These are phyloP conservation scores for Arthrobotrys sinensis DNA, from an alignment of 2,329 filamentous ascomycete genomes.

Conservation along the genomic window DNA sequence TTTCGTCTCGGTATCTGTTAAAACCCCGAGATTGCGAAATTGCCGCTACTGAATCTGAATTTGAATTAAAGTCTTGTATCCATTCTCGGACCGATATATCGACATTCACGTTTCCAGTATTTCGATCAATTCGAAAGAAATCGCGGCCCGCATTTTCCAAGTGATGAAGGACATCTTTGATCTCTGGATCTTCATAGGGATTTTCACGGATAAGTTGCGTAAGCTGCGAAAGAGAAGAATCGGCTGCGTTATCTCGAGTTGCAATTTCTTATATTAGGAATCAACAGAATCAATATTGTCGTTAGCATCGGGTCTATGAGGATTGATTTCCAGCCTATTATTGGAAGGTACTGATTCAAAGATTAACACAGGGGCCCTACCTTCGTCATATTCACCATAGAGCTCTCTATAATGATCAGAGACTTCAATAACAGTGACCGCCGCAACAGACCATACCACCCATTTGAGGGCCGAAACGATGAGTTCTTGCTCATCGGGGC, in stretches of 20 bases:
- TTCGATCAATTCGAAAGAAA: slow-evolving; percentile 26
- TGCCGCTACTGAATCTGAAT: not conserved
- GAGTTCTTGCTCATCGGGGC: slow-evolving; percentile 36
- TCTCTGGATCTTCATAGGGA: slow-evolving; percentile 24
- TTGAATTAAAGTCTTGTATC: not conserved
- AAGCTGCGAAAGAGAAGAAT: not conserved
- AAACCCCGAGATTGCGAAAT: slow-evolving; percentile 39
- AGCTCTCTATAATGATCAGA: slow-evolving; percentile 40
- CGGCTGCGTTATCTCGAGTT: not conserved
- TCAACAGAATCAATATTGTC: too few species aligned
- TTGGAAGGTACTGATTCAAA: too few species aligned
- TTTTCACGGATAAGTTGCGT: not conserved
- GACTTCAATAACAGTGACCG: slow-evolving; percentile 27
- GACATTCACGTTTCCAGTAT: slow-evolving; percentile 6
- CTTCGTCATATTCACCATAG: not conserved
- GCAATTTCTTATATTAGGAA: too few species aligned
- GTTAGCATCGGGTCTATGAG: too few species aligned
- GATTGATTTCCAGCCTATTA: too few species aligned
- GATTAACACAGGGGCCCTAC: not conserved
- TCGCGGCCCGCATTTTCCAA: slow-evolving; percentile 20
- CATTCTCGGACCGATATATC: slow-evolving; percentile 17
- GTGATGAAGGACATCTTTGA: slow-evolving; percentile 17
- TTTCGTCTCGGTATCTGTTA: slow-evolving; percentile 26
- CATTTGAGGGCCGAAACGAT: slow-evolving; percentile 38
- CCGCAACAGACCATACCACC: slow-evolving; percentile 38